Conservation (phyloP, 2,329 filamentous ascomycete genomes). For the Epichloe amarillans region DNA sequence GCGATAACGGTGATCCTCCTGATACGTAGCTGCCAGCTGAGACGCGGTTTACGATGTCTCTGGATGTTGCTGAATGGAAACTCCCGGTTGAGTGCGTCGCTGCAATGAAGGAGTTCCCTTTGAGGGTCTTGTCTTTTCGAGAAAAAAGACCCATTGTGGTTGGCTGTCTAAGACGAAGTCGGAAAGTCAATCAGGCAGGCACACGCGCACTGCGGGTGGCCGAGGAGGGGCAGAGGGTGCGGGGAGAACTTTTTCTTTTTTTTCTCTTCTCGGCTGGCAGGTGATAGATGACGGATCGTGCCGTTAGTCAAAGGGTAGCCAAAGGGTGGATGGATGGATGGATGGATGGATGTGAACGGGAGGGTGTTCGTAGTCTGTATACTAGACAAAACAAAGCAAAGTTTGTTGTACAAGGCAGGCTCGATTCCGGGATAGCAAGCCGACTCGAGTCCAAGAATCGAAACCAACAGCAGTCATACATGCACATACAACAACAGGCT, state of each 20-base stretch:
- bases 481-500: no score
- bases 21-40: conserved; percentile 33
- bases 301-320: not conserved
- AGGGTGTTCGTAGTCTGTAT: no score
- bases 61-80: conserved; percentile 37
- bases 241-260: conserved; percentile 9
- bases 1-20: conserved; percentile 35
- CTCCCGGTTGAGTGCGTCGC: conserved; percentile 36
- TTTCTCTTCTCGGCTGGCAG: conserved; percentile 5
- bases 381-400: not conserved
- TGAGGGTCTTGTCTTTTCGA: conserved; percentile 37
- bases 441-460: not conserved
- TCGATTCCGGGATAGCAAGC: not conserved
- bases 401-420: not conserved
- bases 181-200: conserved; percentile 7
- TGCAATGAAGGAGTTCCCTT: conserved; percentile 27
- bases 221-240: conserved; percentile 8
- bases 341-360: no score
- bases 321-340: no score
- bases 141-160: conserved; percentile 41
- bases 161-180: conserved; percentile 5
- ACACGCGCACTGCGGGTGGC: conserved; percentile 3
- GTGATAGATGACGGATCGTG: conserved; percentile 3
- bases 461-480: not conserved
- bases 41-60: conserved; percentile 33